Percentiles rank a stretch among this genome's conserved stretches.
Evolutionary conservation across 2,329 filamentous ascomycete species (phyloP).

Genomic region (Cephalotrichum gorgonifer): DNA sequence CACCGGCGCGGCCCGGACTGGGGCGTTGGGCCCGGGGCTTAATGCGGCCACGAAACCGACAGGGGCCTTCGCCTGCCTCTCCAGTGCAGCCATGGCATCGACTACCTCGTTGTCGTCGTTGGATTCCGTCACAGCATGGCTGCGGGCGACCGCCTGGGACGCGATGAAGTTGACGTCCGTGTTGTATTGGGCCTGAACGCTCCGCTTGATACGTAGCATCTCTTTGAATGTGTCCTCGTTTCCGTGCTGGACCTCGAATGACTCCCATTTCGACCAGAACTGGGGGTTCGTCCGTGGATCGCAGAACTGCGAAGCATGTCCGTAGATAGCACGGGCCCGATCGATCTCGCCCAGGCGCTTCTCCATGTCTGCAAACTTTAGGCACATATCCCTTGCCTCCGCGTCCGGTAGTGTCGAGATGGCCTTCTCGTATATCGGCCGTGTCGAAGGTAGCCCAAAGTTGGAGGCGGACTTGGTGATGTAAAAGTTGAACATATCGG

Average conservation of each 20-base stretch:
- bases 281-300: constrained; percentile 81
- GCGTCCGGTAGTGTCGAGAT: constrained; percentile 87
- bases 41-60: constrained; percentile 78
- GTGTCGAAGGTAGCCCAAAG: constrained; percentile 88
- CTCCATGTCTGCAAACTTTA: constrained; percentile 98
- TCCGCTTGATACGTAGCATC: constrained; percentile 95
- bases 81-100: constrained; percentile 84
- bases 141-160: constrained; percentile 80
- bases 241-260: constrained; percentile 93
- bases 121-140: constrained; percentile 48
- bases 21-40: constrained; percentile 60
- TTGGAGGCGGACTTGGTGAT: constrained; percentile 98
- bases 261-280: constrained; percentile 97
- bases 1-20: constrained; percentile 30
- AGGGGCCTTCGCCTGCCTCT: constrained; percentile 79
- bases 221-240: constrained; percentile 99
- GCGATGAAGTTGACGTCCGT: constrained; percentile 99
- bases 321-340: constrained; percentile 87
- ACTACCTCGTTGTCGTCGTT: constrained; percentile 39
- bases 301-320: constrained; percentile 93
- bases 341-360: constrained; percentile 87
- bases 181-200: constrained; percentile 95
- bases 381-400: constrained; percentile 94
- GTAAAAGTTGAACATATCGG: constrained; percentile 99
- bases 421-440: constrained; percentile 92